A percentile compares a stretch with the other conserved stretches of the same genome.
Conservation (phyloP, 2,329 filamentous ascomycete species). For the Penicillium sclerotiorum region DNA sequence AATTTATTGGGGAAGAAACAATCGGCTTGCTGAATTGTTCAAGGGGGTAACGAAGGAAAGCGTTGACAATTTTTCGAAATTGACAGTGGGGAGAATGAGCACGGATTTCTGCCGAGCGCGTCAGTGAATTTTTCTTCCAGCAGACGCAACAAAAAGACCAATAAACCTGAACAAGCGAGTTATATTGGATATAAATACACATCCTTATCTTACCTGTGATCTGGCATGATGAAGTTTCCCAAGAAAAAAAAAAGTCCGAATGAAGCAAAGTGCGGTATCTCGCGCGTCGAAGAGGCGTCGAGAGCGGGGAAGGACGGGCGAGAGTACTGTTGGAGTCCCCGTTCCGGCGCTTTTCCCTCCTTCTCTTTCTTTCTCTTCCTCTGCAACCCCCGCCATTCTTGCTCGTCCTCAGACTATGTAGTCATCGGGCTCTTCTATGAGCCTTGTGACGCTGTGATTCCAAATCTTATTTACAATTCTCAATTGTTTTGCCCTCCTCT, state of each 20-base stretch:
- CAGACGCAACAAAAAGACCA: background rate
- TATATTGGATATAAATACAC: too few species aligned
- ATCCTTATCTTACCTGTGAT: too few species aligned
- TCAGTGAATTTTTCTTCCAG: background rate
- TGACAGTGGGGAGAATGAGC: conserved; percentile 1
- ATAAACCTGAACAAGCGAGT: too few species aligned
- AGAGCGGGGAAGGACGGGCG: conserved; percentile 37
- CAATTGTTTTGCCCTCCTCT: conserved; percentile 31
- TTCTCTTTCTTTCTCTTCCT: conserved; percentile 32
- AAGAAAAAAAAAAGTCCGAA: too few species aligned
- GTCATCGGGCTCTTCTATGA: conserved; percentile 36
- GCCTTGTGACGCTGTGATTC: conserved; percentile 32
- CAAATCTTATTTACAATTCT: conserved; percentile 27
- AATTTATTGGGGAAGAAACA: background rate
- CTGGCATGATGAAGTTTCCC: too few species aligned
- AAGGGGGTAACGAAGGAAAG: conserved; percentile 5
- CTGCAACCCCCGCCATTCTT: conserved; percentile 36
- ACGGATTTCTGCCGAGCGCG: conserved; percentile 14
- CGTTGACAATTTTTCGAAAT: background rate
- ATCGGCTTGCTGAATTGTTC: conserved; percentile 7
- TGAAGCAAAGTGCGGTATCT: conserved; percentile 11
- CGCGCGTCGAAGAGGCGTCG: conserved; percentile 25
- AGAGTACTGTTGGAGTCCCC: conserved; percentile 36
- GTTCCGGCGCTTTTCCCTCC: conserved; percentile 35
- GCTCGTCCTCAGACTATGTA: conserved; percentile 45